These are phyloP conservation scores for Puccinia polysora DNA, from an alignment of 1,284 basidiomycete genomes.

Conservation along the genomic window DNA sequence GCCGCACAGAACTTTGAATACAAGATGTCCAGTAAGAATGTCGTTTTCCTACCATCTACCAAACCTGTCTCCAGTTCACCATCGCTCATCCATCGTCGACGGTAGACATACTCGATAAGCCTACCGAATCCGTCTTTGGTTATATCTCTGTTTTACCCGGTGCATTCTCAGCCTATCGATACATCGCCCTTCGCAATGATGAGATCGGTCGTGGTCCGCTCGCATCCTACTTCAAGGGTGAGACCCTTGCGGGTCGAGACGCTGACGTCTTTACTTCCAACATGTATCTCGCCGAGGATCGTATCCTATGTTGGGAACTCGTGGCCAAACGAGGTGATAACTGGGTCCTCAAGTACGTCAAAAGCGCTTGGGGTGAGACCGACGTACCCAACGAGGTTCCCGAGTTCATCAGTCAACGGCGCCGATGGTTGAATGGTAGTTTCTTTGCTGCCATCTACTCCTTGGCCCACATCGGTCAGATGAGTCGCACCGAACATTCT, in stretches of 20 bases:
- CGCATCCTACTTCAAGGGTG: conserved; percentile 94
- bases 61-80: background rate
- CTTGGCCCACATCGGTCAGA: conserved; percentile 68
- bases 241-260: conserved; percentile 79
- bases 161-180: conserved; percentile 81
- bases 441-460: conserved; percentile 78
- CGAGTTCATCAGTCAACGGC: conserved; percentile 89
- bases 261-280: conserved; percentile 89
- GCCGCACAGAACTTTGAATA: conserved; percentile 73
- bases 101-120: conserved; percentile 79
- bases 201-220: conserved; percentile 78
- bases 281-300: conserved; percentile 59
- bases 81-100: background rate
- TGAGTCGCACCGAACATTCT: conserved; percentile 79
- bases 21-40: conserved; percentile 60
- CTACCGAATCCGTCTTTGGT: conserved; percentile 85
- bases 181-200: conserved; percentile 85
- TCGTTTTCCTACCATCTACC: background rate
- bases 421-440: conserved; percentile 87
- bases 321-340: conserved; percentile 81
- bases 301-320: conserved; percentile 94
- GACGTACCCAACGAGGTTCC: conserved; percentile 90
- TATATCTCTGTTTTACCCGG: conserved; percentile 69
- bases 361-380: conserved; percentile 88
- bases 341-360: conserved; percentile 96